Percentiles rank a stretch among this genome's conserved stretches.
These are phyloP conservation scores for Hyphodiscus sp. DNA, from an alignment of 2,329 filamentous ascomycete genomes.

Conservation along the genomic window DNA sequence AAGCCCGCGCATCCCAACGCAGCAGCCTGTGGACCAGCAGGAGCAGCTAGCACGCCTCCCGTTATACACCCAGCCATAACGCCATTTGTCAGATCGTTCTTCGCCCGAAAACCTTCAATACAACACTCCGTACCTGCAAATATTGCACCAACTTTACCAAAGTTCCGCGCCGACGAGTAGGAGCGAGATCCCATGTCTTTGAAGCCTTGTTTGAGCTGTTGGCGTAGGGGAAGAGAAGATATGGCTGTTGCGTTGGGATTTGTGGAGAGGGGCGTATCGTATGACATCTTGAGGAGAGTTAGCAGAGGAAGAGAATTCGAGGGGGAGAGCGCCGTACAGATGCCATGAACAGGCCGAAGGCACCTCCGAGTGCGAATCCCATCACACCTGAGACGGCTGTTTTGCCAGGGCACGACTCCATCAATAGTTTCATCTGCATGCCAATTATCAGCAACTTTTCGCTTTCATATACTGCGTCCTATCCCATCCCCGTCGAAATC, in stretches of 20 bases:
- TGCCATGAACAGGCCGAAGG: constrained; percentile 97
- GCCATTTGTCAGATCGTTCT: constrained; percentile 88
- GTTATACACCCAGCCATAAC: constrained; percentile 85
- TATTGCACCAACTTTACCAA: constrained; percentile 85
- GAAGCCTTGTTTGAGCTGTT: constrained; percentile 81
- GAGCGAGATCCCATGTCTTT: constrained; percentile 90
- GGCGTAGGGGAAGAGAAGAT: constrained; percentile 65
- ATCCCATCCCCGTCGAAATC: not conserved
- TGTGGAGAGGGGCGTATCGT: constrained; percentile 75
- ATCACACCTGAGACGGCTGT: constrained; percentile 84
- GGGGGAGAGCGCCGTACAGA: constrained; percentile 54
- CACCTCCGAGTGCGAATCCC: constrained; percentile 87
- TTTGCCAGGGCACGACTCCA: constrained; percentile 91
- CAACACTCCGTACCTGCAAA: constrained; percentile 94
- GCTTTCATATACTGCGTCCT: not conserved
- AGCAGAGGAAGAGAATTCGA: not conserved
- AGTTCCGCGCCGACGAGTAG: constrained; percentile 83
- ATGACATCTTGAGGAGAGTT: constrained; percentile 70
- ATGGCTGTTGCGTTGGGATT: constrained; percentile 37
- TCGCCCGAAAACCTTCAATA: constrained; percentile 85
- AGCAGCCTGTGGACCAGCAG: constrained; percentile 83
- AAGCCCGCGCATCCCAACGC: constrained; percentile 87
- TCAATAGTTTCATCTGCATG: constrained; percentile 37
- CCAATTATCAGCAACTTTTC: not conserved
- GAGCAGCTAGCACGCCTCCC: constrained; percentile 78